Base-by-base conservation (phyloP, 2,329 filamentous ascomycete species). In the Botrytis fragariae region DNA sequence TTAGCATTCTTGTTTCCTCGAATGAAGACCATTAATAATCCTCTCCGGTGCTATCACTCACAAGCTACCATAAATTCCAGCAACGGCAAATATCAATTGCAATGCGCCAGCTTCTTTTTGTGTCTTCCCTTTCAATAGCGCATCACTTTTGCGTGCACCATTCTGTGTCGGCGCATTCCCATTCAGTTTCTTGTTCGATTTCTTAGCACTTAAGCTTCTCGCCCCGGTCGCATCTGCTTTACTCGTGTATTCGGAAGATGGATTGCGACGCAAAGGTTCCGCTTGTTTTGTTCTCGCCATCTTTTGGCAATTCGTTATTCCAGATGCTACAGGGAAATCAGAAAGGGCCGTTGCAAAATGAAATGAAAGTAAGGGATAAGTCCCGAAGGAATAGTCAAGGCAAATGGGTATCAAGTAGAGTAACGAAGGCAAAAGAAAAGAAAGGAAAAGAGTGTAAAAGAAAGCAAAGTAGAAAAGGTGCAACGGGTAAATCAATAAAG, bases 11-110 rank as follows among this genome's bases (percentile, higher is more conserved):
- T 61, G 16, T 37, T 22, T 22, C 44, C 39, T 63, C 25, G 1
- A 45, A 35, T 67, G 4, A 7, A 51, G 16, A 14, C 35, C 9
- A 22, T 68, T 39, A 8, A n/a, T 8, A 42, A 25, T 54, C 35
- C 10, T 10, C 48, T 57, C 35, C 16, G 44, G 29, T 3, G n/a
- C 37, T 42, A 2, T 35, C 45, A 68, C 88, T 80, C 88, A 98
- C 95, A 99, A 99, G 51, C 95, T 97, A 51, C 92, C 94, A 82
- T 99, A 99, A 79, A 99, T 99, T 74, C 96, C 96, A 10, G 90
- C 91, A n/a, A 98, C 94, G 77, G 95, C 95, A 75, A 97, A 89
- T 67, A 95, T 83, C 72, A 98, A 88, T 82, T 97, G 92, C 79
- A 92, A 80, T 44, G 93, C 81, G 7, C 93, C 92, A 14, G 91